These are phyloP conservation scores for Rhodotorula paludigena DNA, from an alignment of 768 basidiomycete genomes.

Conservation along the genomic window DNA sequence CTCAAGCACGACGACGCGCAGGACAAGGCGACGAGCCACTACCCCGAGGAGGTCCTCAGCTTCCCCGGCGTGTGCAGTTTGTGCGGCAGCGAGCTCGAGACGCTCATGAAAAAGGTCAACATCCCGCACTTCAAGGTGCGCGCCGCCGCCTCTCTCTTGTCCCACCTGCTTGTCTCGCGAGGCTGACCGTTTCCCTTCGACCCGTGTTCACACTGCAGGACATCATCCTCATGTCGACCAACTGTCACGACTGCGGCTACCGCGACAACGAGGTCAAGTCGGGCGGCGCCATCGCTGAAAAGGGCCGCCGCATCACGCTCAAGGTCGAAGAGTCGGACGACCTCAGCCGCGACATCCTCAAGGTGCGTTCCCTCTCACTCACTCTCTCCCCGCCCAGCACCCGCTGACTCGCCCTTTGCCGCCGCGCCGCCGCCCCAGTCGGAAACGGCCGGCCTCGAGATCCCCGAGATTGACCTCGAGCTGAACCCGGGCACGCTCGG, in stretches of 20 bases:
- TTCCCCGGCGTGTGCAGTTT: slow-evolving; percentile 85
- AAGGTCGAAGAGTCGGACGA: slow-evolving; percentile 91
- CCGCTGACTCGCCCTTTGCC: not conserved
- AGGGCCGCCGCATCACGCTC: slow-evolving; percentile 80
- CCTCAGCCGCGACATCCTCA: slow-evolving; percentile 84
- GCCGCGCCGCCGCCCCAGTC: slow-evolving; percentile 56
- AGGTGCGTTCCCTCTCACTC: slow-evolving; percentile 54
- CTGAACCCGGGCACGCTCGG: slow-evolving; percentile 91
- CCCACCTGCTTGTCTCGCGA: not conserved
- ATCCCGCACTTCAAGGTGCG: slow-evolving; percentile 95
- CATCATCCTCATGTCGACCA: slow-evolving; percentile 95
- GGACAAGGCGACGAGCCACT: slow-evolving; percentile 37
- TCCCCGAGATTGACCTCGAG: slow-evolving; percentile 91
- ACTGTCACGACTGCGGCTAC: slow-evolving; percentile 91
- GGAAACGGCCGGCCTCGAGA: slow-evolving; percentile 79
- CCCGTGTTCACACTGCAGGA: too few relatives aligned
- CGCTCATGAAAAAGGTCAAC: slow-evolving; percentile 89
- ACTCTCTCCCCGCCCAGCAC: not conserved
- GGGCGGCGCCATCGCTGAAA: slow-evolving; percentile 76
- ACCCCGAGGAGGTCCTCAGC: slow-evolving; percentile 78
- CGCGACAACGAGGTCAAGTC: slow-evolving; percentile 97
- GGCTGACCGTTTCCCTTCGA: too few relatives aligned
- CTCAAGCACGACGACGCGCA: slow-evolving; percentile 53
- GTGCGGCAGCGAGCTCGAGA: slow-evolving; percentile 75
- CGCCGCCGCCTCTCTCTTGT: not conserved